Evolutionary conservation across 441 rosid genomes (phyloP), one percentile per base, ranked within the genome.

Genomic region (Daphne laureola): DNA sequence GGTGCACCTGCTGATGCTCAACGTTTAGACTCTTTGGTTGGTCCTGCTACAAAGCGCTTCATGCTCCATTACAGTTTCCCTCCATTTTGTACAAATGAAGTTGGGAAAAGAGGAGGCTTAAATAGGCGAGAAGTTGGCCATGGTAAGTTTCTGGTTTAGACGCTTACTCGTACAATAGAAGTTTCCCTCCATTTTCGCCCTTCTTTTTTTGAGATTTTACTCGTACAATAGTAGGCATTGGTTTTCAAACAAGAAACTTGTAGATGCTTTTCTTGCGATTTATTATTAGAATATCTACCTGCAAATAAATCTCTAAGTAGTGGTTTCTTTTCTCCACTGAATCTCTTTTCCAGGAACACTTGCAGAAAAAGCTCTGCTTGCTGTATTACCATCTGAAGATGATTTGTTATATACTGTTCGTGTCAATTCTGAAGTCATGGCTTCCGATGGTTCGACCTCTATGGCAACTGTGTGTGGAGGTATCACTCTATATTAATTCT

Each of bases 61-160:
- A 90, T 93, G 96, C 96, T 93, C 77, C 99, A 93, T 76, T 90
- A 93, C 54, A 83, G 79, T 78, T 93, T 93, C 68, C 99, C 99
- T 6, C 97, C 97, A 23, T 93, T 72, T 73, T 90, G 84, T 56
- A 87, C 84, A 52, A 78, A 87, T 67, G 99, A 90, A 84, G 89
- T 93, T 60, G 93, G 97, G 51, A 93, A 90, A 83, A 78, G 77
- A 64, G 73, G 65, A 63, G 97, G 99, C 75, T 76, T 93, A 49
- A 93, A 93, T 73, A 86, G 97, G 73, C 96, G 97, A 67, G 97
- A 93, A 87, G 97, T 93, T 68, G 97, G 99, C 58, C 99, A 93
- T 74, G 97, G 99, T 93, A 82, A 65, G 14, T 55, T 46, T 25
- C 41, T 27, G 44, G 38, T 31, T 31, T n/a, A n/a, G n/a, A n/a